These are phyloP conservation scores for Dipteronia dyeriana DNA, from an alignment of 345 rosid genomes.

Conservation along the genomic window DNA sequence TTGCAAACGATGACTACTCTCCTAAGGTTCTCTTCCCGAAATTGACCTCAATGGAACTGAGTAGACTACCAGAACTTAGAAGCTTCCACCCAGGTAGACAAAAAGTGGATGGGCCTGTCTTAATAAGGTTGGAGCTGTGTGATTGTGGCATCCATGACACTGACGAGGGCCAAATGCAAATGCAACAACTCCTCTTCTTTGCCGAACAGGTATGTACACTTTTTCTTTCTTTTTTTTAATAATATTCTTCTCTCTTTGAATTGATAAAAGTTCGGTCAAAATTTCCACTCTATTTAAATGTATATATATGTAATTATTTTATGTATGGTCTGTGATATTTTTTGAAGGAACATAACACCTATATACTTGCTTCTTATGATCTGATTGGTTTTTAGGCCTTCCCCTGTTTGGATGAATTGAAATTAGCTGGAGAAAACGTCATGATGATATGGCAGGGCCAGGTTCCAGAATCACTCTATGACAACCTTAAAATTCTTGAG, in stretches of 20 bases:
- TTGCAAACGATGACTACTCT: neutral
- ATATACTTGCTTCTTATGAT: neutral
- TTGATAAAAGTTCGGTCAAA: neutral
- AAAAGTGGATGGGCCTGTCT: constrained; percentile 21
- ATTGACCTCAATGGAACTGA: neutral
- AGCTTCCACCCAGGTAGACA: constrained; percentile 18
- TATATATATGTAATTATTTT: neutral
- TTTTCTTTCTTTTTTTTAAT: no score
- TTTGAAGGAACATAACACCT: neutral
- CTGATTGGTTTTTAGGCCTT: constrained; percentile 14
- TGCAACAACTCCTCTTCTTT: neutral
- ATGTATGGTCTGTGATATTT: neutral
- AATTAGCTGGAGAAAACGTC: neutral
- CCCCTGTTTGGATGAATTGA: neutral
- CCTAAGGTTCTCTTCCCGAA: constrained; percentile 23
- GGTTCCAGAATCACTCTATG: neutral
- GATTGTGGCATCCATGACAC: neutral
- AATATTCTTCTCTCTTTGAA: neutral
- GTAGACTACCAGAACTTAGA: neutral
- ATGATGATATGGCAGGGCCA: neutral
- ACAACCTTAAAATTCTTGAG: neutral
- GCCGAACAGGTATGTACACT: neutral
- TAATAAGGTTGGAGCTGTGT: neutral
- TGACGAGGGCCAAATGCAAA: neutral
- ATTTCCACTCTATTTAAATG: neutral